These are phyloP conservation scores for Xylariaceae sp. DNA, from an alignment of 2,329 filamentous ascomycete genomes.

Conservation along the genomic window DNA sequence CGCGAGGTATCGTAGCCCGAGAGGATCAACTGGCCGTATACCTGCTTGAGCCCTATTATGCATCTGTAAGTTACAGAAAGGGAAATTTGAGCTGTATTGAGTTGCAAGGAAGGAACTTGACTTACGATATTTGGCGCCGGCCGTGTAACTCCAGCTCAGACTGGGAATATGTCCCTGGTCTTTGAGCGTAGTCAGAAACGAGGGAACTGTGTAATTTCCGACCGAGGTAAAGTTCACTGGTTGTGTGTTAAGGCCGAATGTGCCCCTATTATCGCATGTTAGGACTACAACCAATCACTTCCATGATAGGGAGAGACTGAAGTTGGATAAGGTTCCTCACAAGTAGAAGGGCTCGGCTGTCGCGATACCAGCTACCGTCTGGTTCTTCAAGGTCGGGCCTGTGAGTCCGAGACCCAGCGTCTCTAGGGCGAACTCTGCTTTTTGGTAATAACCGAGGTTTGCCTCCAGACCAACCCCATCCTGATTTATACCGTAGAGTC, in stretches of 20 bases:
- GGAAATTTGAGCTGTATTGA: too few relatives aligned
- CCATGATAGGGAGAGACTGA: not conserved
- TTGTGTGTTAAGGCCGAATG: constrained; percentile 36
- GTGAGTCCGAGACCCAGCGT: constrained; percentile 28
- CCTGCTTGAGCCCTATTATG: constrained; percentile 31
- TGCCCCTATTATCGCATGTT: constrained; percentile 28
- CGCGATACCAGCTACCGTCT: constrained; percentile 31
- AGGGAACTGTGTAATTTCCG: constrained; percentile 32
- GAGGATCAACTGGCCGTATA: constrained; percentile 36
- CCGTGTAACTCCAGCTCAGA: constrained; percentile 39
- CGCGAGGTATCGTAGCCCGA: constrained; percentile 38
- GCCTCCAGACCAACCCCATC: constrained; percentile 34
- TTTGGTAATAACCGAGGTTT: constrained; percentile 32
- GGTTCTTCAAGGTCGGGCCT: constrained; percentile 30
- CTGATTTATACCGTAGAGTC: constrained; percentile 32
- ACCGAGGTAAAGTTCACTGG: constrained; percentile 34
- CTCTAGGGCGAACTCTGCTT: constrained; percentile 27
- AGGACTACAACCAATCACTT: constrained; percentile 8
- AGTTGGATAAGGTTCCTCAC: constrained; percentile 22
- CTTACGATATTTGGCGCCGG: constrained; percentile 36
- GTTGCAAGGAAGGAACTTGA: too few relatives aligned
- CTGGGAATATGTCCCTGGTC: constrained; percentile 34
- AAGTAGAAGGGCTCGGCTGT: constrained; percentile 33
- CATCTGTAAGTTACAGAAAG: too few relatives aligned
- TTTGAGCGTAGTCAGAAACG: constrained; percentile 35